Evolutionary conservation across 106 monocot genomes (phyloP), one percentile per base, ranked within the genome.

Genomic region (Dioscorea alata): DNA sequence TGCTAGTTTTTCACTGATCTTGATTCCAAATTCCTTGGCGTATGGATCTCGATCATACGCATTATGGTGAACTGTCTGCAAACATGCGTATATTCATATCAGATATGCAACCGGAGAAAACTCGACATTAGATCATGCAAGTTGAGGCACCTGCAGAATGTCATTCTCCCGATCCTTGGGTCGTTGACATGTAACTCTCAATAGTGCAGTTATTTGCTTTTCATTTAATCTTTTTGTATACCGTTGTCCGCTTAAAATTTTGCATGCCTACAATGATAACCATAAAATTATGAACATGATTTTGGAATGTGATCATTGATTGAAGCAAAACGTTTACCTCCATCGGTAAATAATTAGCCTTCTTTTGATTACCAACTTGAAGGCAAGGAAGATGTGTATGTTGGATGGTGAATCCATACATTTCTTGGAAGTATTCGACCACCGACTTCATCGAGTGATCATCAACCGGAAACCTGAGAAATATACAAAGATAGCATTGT

Each of bases 291-390:
- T 19, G 18, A 15, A 54, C 18, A 54, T 16, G 42, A 42, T 42
- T 42, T 33, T 19, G 33, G 48, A 50, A 5, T n/a, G 48, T 13
- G 5, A 3, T 6, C n/a, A 49, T 6, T 14, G 64, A 49, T 6
- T 14, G 64, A 56, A 19, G 6, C 20, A 48, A 16, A 2, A 49
- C 48, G 23, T 60, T 28, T 21, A 88, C 92, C 88, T 92, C 92
- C 92, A 92, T 92, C 2, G 88, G 92, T 33, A 92, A 65, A 71
- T 92, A 92, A 57, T 79, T 92, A 28, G 75, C 76, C 48, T 77
- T 82, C 65, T 75, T 78, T 33, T 83, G 79, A 64, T 85, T 92
- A 28, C 85, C 87, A 17, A 85, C 87, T 71, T 85, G 79, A 15
- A 88, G 71, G 49, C 91, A 92, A 50, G 91, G 91, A 66, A 78